Evolutionary conservation across 768 basidiomycete species (phyloP).

Genomic region (Cubamyces lactineus): DNA sequence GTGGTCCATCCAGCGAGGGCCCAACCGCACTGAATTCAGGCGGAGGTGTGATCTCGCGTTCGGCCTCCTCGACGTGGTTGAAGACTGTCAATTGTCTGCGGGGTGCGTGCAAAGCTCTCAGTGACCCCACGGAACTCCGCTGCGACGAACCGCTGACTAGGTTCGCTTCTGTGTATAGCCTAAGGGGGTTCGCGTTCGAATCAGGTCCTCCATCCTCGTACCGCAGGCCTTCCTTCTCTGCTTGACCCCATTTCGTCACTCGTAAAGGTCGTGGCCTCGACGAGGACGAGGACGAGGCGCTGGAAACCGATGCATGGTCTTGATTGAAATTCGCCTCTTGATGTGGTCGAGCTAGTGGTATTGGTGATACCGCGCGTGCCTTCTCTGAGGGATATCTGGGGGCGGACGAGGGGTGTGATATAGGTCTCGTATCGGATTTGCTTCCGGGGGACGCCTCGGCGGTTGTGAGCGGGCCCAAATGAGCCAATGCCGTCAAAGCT

Average conservation of each 20-base stretch:
- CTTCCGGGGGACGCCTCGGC: background rate
- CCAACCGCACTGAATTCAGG: constrained; percentile 45
- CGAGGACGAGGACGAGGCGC: background rate
- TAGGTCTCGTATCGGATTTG: too few relatives aligned
- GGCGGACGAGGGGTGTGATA: background rate
- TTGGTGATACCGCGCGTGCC: background rate
- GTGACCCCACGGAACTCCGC: background rate
- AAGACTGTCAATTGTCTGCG: constrained; percentile 10
- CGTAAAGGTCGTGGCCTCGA: constrained; percentile 39
- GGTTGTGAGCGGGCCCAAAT: constrained; percentile 6
- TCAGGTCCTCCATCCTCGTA: constrained; percentile 35
- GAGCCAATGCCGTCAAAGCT: too few relatives aligned
- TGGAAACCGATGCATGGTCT: background rate
- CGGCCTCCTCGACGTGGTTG: constrained; percentile 6
- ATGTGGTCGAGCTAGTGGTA: background rate
- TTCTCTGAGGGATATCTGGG: background rate
- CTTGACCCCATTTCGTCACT: constrained; percentile 38
- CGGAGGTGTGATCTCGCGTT: constrained; percentile 34
- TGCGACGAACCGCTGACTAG: background rate
- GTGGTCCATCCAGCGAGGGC: constrained; percentile 43
- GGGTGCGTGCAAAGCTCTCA: background rate
- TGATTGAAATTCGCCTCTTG: background rate
- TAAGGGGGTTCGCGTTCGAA: background rate
- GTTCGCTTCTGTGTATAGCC: background rate
- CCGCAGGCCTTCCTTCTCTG: constrained; percentile 33